These are phyloP conservation scores for Nigrograna mackinnonii DNA, from an alignment of 2,329 filamentous ascomycete species.

Conservation along the genomic window DNA sequence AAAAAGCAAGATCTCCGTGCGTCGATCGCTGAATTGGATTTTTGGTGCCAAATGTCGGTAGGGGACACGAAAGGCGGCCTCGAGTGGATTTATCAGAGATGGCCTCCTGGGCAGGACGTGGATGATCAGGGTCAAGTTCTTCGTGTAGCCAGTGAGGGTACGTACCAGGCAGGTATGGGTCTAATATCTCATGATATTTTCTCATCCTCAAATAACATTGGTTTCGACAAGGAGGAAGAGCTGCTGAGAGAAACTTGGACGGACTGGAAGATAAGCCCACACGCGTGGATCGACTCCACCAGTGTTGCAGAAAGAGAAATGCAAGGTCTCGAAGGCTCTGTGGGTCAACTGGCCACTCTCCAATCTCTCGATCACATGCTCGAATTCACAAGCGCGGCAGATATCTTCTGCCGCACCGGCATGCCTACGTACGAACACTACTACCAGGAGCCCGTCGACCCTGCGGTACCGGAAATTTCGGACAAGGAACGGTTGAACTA, in stretches of 20 bases:
- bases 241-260: slow-evolving; percentile 67
- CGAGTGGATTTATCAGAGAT: slow-evolving; percentile 84
- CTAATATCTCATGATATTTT: slow-evolving; percentile 67
- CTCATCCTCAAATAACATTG: slow-evolving; percentile 38
- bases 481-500: slow-evolving; percentile 59
- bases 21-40: slow-evolving; percentile 81
- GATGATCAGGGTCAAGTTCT: slow-evolving; percentile 69
- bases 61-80: slow-evolving; percentile 87
- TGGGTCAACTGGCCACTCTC: slow-evolving; percentile 40
- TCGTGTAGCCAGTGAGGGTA: slow-evolving; percentile 79
- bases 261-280: slow-evolving; percentile 68
- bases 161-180: slow-evolving; percentile 79
- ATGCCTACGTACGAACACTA: slow-evolving; percentile 43
- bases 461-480: slow-evolving; percentile 62
- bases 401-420: slow-evolving; percentile 59
- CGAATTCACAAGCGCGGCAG: slow-evolving; percentile 67
- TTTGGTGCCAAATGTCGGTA: slow-evolving; percentile 96
- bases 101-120: slow-evolving; percentile 71
- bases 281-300: slow-evolving; percentile 61
- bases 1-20: slow-evolving; percentile 76
- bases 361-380: slow-evolving; percentile 56
- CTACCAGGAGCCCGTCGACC: slow-evolving; percentile 59
- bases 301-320: too few species aligned
- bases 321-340: not conserved
- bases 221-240: slow-evolving; percentile 61